Base-by-base conservation (phyloP, 208 protist genomes). In the Endotrypanum monterogeii region DNA sequence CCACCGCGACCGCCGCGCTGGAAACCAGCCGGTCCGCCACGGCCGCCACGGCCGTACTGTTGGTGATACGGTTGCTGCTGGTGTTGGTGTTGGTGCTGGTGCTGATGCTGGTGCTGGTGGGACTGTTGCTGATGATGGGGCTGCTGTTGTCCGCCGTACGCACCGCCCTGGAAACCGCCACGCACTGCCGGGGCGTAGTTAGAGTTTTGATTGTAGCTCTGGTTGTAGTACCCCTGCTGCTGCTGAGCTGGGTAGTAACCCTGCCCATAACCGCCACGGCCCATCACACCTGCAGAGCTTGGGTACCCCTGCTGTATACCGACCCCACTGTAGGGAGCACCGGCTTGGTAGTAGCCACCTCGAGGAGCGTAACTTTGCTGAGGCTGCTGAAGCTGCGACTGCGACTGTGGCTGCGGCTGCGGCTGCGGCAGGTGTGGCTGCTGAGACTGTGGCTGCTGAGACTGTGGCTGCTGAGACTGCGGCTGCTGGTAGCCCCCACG, bases 1-100 rank as follows among this genome's bases (percentile, higher is more conserved):
- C 65, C 77, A 44, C 85, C 80, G 50, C 75, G 54, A 67, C 69
- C 51, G 14, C 76, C 76, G 23, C 76, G 68, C 68, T 74, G 75
- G 28, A 56, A 52, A 20, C 71, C 75, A 32, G 51, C 74, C 14
- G 30, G 70, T 7, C 69, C 80, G 44, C 76, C 60, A 48, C 82
- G 68, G 62, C 76, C 67, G 35, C 83, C 67, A 28, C 73, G 69
- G 71, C 50, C 72, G 71, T 41, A 69, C 50, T 68, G 75, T 44
- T 46, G 32, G 68, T 57, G 55, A 32, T 56, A 74, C 39, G 41
- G 56, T 51, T 79, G 75, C 32, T 58, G 51, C 23, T 71, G 67
- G 12, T 71, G 67, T 30, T 72, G 39, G 51, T 70, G 74, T 57
- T 54, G 39, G 7, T 63, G 65, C 4, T 58, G 39, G 5, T 1